Conservation (phyloP, 805 yeast species). For the Hermanozyma aechmeae region DNA sequence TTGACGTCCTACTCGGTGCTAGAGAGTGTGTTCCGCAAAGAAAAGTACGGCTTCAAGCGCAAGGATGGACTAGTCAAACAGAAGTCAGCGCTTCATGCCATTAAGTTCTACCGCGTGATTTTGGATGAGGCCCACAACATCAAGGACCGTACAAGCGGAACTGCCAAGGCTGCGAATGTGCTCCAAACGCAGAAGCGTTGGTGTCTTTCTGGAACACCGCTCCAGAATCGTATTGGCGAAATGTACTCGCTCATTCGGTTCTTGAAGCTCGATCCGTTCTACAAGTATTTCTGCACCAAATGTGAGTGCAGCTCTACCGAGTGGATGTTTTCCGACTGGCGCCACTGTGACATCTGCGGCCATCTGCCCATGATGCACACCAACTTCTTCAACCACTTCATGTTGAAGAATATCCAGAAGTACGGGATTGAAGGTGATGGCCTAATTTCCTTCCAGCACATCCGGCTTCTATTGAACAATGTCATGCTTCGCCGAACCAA, state of each 20-base stretch:
- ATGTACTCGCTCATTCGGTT: slow-evolving; percentile 87
- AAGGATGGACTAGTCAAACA: slow-evolving; percentile 66
- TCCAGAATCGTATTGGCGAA: slow-evolving; percentile 95
- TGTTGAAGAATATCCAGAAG: slow-evolving; percentile 88
- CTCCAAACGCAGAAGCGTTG: slow-evolving; percentile 68
- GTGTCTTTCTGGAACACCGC: slow-evolving; percentile 94
- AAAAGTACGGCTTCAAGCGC: slow-evolving; percentile 73
- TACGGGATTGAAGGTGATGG: slow-evolving; percentile 80
- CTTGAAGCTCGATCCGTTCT: slow-evolving; percentile 75
- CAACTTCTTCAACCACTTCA: slow-evolving; percentile 90
- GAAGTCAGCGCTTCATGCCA: slow-evolving; percentile 60
- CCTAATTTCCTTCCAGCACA: slow-evolving; percentile 61
- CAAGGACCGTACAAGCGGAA: slow-evolving; percentile 88
- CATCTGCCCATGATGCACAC: slow-evolving; percentile 94
- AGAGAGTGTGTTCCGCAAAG: slow-evolving; percentile 79
- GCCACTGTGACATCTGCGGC: slow-evolving; percentile 79
- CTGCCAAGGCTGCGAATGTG: slow-evolving; percentile 83
- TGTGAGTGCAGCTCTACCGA: slow-evolving; percentile 77
- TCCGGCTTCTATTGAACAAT: slow-evolving; percentile 65
- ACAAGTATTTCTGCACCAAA: slow-evolving; percentile 84
- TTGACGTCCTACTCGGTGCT: slow-evolving; percentile 89
- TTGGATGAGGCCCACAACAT: slow-evolving; percentile 97
- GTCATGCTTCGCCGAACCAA: slow-evolving; percentile 93
- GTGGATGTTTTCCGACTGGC: slow-evolving; percentile 80
- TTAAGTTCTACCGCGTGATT: slow-evolving; percentile 75